Evolutionary conservation across 2,329 filamentous ascomycete genomes (phyloP), one percentile per base, ranked within the genome.

Genomic region (Fusarium chlamydosporum): DNA sequence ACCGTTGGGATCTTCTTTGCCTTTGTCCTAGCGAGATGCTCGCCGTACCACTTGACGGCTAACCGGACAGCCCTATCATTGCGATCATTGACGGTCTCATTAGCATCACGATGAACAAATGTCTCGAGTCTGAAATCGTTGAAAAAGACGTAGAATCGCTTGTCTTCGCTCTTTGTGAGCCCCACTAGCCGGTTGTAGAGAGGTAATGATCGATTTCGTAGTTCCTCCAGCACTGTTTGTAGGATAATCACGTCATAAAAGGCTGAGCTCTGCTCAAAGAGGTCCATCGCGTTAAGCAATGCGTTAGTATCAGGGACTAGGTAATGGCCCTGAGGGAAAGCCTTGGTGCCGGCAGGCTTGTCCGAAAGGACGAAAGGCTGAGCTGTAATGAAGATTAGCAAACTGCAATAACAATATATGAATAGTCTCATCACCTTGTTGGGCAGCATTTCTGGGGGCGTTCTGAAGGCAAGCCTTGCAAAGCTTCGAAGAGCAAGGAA

Each of bases 101-200:
- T 91, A 7, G 85, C 79, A 20, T 90, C 86, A 65, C 96, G 87
- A 29, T 86, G 82, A 47, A 97, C 88, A 76, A 97, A 92, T 0
- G 96, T 99, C 79, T 99, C 96, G 38, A 94, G 84, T 52, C 95
- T 88, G 77, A 99, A 99, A 75, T 99, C 96, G 79, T 99, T 99
- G 87, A 98, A 98, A 79, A 99, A 99, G 53, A 99, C 93, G 76
- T 98, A 97, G 78, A 97, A 98, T 56, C 95, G 89, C 84, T 99
- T 99, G 70, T 97, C 94, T 74, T 97, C 94, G 76, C 95, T 97
- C 80, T 95, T 97, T 38, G 94, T 97, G 68, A 99, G 84, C 23
- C 92, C 90, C 71, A 98, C 89, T 50, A 99, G 84, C 38, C 96
- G 92, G 79, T 97, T 97, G 82, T 98, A 99, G 37, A 99, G 88